Base-by-base conservation (phyloP, 495 filamentous ascomycete species). In the Podospora bellae-mahoneyi region DNA sequence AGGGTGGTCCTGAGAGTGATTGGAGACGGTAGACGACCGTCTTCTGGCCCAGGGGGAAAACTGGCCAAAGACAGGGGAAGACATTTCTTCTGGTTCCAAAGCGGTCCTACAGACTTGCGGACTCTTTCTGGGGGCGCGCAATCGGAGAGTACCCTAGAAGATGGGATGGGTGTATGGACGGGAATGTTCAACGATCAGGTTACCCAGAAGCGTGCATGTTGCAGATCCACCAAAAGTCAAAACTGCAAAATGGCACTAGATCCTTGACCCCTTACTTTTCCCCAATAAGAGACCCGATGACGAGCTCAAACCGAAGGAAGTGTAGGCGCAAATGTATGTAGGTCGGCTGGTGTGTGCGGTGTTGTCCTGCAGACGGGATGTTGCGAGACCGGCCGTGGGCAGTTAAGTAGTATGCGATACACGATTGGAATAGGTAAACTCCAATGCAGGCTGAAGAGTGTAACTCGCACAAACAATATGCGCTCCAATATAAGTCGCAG, bases 11-110 rank as follows among this genome's bases (percentile, higher is more conserved):
- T 73, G 66, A 32, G 66, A 76, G 61, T 72, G 71, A 48, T 77
- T 74, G 3, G 81, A 81, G 64, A 66, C 72, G 15, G 72, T 48
- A 64, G 79, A 80, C 18, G 80, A 72, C 26, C 74, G 76, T 54
- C 77, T 74, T 64, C 74, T 75, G 67, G 78, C 74, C 80, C 80
- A 81, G 9, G 61, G 61, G 34, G 81, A 72, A 61, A 76, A 73
- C 67, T 79, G 77, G 20, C 74, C 75, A 64, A 75, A 76, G 9
- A 72, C 64, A 27, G 82, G 75, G 55, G 78, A 78, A 48, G 76
- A 76, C 76, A 78, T 78, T 57, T 26, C 27, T 18, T 2, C 4
- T 62, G 66, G 10, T 18, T 19, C 44, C 23, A 54, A 62, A 48
- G 20, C 39, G 18, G 57, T 26, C 20, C 7, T 20, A 0, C 20